Base-by-base conservation (phyloP, 2,329 filamentous ascomycete species). In the Nemania sp. region DNA sequence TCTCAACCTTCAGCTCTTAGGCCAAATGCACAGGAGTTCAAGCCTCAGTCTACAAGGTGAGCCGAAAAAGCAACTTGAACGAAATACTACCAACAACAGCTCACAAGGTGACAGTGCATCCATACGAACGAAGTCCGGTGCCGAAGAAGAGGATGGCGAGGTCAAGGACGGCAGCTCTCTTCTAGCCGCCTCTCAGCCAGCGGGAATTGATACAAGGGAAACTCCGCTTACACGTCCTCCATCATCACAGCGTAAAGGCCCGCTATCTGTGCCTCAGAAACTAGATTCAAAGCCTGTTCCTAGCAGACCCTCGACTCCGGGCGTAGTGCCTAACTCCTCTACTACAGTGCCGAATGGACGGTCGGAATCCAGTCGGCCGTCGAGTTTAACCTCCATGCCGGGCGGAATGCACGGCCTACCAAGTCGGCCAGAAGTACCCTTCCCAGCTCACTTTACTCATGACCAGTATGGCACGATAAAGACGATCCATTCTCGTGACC, bases 131-230 rank as follows among this genome's bases (percentile, higher is more conserved):
- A 71, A 75, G 59, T 55, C 73, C 59, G 63, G 74, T 12, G 73
- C 73, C 1, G 86, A 88, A 62, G 84, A 85, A 54, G 89, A 92
- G 72, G 89, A 92, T 69, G 89, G 89, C 18, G 89, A 92, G 72
- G 88, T 91, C 21, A 84, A 87, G 64, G 89, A 91, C 67, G 79
- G 78, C 35, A 86, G 78, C 46, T 20, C 48, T 40, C 40, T 50
- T 29, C 52, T 57, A 29, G 54, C 61, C 51, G 47, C 52, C 21
- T 49, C 59, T 43, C 68, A 68, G 43, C 29, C 60, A 47, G 21
- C 42, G 20, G 60, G 52, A 39, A 29, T 34, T 25, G 57, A 53
- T 35, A 54, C 59, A 54, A 69, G 67, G 39, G 70, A 71, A 20
- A n/a, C 54, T 13, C 51, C 66, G 20, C 13, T 61, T 15, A 34